A percentile compares a stretch with the other conserved stretches of the same genome.
Conservation (phyloP, 2,329 filamentous ascomycete genomes). For the Phialophora verrucosa region DNA sequence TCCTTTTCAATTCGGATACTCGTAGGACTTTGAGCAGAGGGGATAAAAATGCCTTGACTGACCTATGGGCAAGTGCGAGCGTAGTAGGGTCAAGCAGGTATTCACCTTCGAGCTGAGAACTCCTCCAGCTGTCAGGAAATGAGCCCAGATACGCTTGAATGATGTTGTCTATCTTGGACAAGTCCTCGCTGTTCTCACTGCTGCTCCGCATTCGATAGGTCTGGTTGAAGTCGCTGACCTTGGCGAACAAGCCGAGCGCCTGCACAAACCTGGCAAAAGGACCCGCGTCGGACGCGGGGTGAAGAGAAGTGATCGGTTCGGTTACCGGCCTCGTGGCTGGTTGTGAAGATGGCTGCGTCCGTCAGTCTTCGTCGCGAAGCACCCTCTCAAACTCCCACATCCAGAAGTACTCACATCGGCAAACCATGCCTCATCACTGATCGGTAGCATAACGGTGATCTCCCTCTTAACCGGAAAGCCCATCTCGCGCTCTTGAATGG, state of each 20-base stretch:
- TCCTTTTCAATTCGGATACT: too few relatives aligned
- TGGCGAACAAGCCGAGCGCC: constrained; percentile 14
- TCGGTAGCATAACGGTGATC: constrained; percentile 12
- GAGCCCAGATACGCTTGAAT: constrained; percentile 8
- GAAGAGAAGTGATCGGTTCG: constrained; percentile 9
- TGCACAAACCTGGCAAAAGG: constrained; percentile 11
- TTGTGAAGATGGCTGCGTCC: constrained; percentile 5
- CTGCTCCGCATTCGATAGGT: constrained; percentile 8
- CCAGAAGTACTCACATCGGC: constrained; percentile 5
- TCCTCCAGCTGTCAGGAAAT: constrained; percentile 5
- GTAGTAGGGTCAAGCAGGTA: constrained; percentile 12
- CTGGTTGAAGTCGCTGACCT: constrained; percentile 16
- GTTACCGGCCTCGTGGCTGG: constrained; percentile 2
- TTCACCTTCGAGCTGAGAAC: constrained; percentile 3
- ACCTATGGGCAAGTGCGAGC: constrained; percentile 7
- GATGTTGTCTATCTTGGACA: constrained; percentile 13
- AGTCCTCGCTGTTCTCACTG: constrained; percentile 7
- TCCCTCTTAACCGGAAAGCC: constrained; percentile 12
- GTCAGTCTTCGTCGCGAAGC: not conserved
- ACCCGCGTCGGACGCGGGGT: constrained; percentile 1
- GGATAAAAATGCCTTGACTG: too few relatives aligned
- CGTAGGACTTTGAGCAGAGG: too few relatives aligned
- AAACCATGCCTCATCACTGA: constrained; percentile 13
- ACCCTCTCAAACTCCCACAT: not conserved
- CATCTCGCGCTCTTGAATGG: constrained; percentile 15